Percentiles rank a stretch among this genome's conserved stretches.
phyloP scores from a whole-genome alignment of 805 yeast genomes.

The Pichia sporocuriosa region DNA sequence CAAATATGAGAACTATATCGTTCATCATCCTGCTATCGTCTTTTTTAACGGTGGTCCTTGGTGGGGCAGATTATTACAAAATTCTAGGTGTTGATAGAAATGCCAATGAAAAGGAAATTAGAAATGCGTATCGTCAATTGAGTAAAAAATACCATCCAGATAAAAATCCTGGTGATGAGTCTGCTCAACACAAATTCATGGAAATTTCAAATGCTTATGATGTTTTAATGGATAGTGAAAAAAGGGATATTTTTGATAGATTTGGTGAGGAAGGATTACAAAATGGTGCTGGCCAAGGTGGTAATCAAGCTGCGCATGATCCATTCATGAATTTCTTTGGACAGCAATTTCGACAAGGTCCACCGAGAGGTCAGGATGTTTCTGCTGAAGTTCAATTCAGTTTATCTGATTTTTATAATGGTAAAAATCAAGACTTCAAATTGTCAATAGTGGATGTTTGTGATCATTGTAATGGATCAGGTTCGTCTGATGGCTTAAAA shows the following conservation, averaged over 20 bases:
- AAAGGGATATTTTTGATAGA: slow-evolving; percentile 60
- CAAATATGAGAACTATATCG: neutral
- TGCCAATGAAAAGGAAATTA: slow-evolving; percentile 77
- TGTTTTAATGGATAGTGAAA: slow-evolving; percentile 65
- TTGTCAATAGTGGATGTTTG: slow-evolving; percentile 72
- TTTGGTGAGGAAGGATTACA: slow-evolving; percentile 73
- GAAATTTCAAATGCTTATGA: slow-evolving; percentile 94
- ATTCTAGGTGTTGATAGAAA: slow-evolving; percentile 62
- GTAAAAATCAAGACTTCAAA: slow-evolving; percentile 53
- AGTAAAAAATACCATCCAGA: slow-evolving; percentile 92
- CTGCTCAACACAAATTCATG: slow-evolving; percentile 78
- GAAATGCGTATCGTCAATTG: slow-evolving; percentile 73
- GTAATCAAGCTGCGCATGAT: slow-evolving; percentile 41
- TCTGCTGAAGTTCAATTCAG: slow-evolving; percentile 49
- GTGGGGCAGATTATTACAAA: slow-evolving; percentile 38
- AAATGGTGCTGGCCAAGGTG: slow-evolving; percentile 49
- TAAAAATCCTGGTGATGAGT: slow-evolving; percentile 77
- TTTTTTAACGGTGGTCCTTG: slow-evolving; percentile 19
- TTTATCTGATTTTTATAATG: slow-evolving; percentile 63
- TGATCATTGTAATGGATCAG: slow-evolving; percentile 73
- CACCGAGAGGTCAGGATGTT: slow-evolving; percentile 56
- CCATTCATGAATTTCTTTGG: slow-evolving; percentile 59
- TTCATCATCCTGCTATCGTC: slow-evolving; percentile 4
- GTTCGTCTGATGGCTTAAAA: slow-evolving; percentile 70
- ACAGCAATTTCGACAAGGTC: slow-evolving; percentile 25